Evolutionary conservation across 2,329 filamentous ascomycete genomes (phyloP), one percentile per base, ranked within the genome.

Genomic region (Lithohypha guttulata): DNA sequence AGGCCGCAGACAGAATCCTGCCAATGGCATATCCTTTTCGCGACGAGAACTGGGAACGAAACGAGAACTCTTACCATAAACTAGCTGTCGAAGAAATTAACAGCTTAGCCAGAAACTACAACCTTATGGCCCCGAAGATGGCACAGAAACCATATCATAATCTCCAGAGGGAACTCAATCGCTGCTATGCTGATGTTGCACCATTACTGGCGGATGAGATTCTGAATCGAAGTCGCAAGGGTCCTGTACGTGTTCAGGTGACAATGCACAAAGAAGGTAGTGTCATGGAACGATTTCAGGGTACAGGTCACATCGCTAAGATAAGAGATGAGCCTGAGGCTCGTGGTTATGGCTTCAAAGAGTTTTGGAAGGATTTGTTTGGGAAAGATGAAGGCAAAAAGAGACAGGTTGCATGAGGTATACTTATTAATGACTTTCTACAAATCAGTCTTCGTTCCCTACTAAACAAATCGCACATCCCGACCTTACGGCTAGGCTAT

Each of bases 111-210:
- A 75, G 91, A 18, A 83, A 83, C 10, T 98, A 98, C 66, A 96
- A 96, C 53, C 73, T 96, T 2, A 89, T 93, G 77, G 89, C 91
- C 0, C 91, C 91, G 0, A 80, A 85, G 39, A 70, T 94, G 2
- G 87, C 89, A 2, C 93, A 91, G 62, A 94, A 94, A 59, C 84
- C 89, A 0, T 96, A 96, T 59, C 86, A 85, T 55, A 79, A 71
- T 2, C 73, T 96, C 6, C 75, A 86, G 30, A 76, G 89, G 34
- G 91, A 98, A 61, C 69, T 96, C 11, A 71, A 70, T 20, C 69
- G 74, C 2, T 95, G 87, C 57, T 96, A 79, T 55, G 81, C 85
- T 1, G 87, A 94, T 44, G 79, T 93, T 1, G 89, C 89, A 5
- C 85, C 85, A 0, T 65, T 71, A 32, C 60, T 96, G 3, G 75